Base-by-base conservation (phyloP, 257 asterid species). In the Perilla frutescens region DNA sequence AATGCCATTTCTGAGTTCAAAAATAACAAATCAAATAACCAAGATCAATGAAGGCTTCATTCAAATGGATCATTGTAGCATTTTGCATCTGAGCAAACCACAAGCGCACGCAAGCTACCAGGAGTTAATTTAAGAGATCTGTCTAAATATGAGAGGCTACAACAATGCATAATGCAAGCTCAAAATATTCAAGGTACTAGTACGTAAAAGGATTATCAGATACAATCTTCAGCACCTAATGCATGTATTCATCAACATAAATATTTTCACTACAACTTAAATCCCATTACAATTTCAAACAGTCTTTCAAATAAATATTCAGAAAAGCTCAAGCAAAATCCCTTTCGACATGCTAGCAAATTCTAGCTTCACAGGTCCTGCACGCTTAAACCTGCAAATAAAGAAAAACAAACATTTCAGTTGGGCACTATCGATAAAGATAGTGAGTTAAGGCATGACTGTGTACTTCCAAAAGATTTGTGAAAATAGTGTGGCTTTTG, bases 381-480 rank as follows among this genome's bases (percentile, higher is more conserved):
- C 67, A 81, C 85, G n/a, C 80, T 81, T 20, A 81, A 70, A 64
- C 85, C 85, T 81, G 78, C 29, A 73, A 56, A 45, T 9, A 29
- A 36, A 11, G 32, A 0, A 34, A 81, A 54, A 32, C 59, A 64
- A 75, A 3, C 54, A 58, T 57, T 31, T 32, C 12, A 47, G 31
- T 56, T 6, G n/a, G 7, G 12, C 2, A 4, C 53, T 36, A 9
- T 45, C 13, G 0, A 45, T 45, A 8, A 2, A 34, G 4, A 34
- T 34, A 34, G 4, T 34, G 37, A 34, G 37, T 20, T 20, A 1
- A 34, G 3, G 37, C 4, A 4, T 34, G 4, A 2, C 37, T 34
- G 4, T 34, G 3, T 34, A 34, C 37, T 34, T 34, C 37, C 3
- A 34, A 34, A 34, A 34, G 0, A 34, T 34, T 34, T 34, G 37